Base-by-base conservation (phyloP, 768 basidiomycete species). In the Serendipita vermifera region DNA sequence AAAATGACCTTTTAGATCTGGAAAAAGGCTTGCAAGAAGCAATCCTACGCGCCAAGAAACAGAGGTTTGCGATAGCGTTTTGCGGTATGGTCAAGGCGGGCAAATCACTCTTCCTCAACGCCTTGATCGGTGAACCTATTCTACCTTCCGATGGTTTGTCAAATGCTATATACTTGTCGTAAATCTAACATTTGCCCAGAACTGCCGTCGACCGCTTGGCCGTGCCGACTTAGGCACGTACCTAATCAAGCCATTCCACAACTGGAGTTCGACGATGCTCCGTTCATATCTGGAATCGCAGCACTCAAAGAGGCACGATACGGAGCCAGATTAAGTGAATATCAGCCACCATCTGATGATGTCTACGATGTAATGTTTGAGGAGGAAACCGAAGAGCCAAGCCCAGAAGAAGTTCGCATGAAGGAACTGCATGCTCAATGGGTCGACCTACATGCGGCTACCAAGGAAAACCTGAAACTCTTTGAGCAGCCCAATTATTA, bases 21-120 rank as follows among this genome's bases (percentile, higher is more conserved):
- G 46, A 51, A 26, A 51, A 51, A n/a, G 46, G 24, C 5, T n/a
- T 51, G 5, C 46, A 51, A 29, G 46, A 51, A 24, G 20, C 46
- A 9, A 51, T 51, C 17, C 27, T 51, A 7, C 46, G 46, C 9
- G 46, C 46, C 46, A 51, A 51, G 27, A 51, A 26, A 26, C 22
- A 51, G 29, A 20, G 46, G 32, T 51, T 51, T n/a, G 46, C 46
- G n/a, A 51, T 51, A n/a, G 46, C 46, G n/a, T 51, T 51, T 31
- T 51, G 46, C 27, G 46, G 46, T 7, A 51, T 51, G 46, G 46
- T 51, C 46, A 51, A 51, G 17, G 46, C 46, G 9, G 46, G 46
- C 24, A 51, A 51, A 31, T 51, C 46, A 2, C 27, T 51, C 9
- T 51, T 51, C 22, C 46, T 51, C 15, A 51, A 51, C 46, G 46